Percentiles rank a stretch among this genome's conserved stretches.
phyloP scores from a whole-genome alignment of 169 alveolate species.

The Condylostoma magnum region DNA sequence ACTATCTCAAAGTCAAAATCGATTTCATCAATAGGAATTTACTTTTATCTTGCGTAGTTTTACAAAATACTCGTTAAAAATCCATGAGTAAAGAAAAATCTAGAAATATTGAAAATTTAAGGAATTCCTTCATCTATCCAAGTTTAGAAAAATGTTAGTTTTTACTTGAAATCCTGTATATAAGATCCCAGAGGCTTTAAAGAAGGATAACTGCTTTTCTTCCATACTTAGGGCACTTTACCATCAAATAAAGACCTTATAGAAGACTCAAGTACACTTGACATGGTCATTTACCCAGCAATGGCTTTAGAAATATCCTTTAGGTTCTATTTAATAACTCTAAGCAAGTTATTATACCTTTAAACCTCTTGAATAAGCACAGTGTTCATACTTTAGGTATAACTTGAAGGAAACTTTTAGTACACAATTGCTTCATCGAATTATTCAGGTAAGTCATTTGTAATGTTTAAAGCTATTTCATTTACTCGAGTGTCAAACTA shows the following conservation, averaged over 20 bases:
- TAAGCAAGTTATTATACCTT: conserved; percentile 84
- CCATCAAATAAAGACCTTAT: conserved; percentile 73
- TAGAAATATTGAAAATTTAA: conserved; percentile 84
- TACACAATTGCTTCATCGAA: conserved; percentile 78
- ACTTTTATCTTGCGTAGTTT: conserved; percentile 86
- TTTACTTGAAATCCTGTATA: conserved; percentile 75
- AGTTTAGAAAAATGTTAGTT: conserved; percentile 80
- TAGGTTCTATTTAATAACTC: conserved; percentile 56
- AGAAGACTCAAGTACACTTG: conserved; percentile 82
- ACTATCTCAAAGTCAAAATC: conserved; percentile 75
- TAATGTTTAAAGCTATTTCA: conserved; percentile 71
- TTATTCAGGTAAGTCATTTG: conserved; percentile 72
- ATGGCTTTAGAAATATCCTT: conserved; percentile 76
- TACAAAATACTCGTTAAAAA: conserved; percentile 90
- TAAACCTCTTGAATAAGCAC: conserved; percentile 86
- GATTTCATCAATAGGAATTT: conserved; percentile 89
- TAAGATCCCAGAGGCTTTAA: conserved; percentile 86
- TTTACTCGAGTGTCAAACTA: conserved; percentile 56
- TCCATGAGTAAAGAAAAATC: conserved; percentile 88
- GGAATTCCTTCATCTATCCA: conserved; percentile 92
- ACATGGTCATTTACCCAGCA: conserved; percentile 84
- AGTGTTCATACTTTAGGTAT: conserved; percentile 88
- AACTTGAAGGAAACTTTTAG: conserved; percentile 82
- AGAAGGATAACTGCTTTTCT: conserved; percentile 86
- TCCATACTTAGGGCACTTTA: conserved; percentile 84